phyloP scores from a whole-genome alignment of 257 asterid species.

The Ajuga chamaepitys region DNA sequence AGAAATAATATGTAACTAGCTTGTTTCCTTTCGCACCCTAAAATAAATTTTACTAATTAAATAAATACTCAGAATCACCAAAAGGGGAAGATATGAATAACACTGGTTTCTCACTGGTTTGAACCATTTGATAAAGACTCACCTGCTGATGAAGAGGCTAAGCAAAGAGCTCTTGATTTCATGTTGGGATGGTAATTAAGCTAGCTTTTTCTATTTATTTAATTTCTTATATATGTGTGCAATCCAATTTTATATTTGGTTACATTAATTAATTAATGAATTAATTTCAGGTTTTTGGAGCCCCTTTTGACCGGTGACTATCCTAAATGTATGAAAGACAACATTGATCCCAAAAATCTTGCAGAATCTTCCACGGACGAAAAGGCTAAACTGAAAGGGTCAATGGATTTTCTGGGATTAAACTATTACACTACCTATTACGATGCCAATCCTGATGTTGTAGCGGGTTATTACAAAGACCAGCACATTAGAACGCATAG shows the following conservation, averaged over 20 bases:
- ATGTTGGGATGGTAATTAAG: conserved; percentile 18
- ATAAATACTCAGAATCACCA: background rate
- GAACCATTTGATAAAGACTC: background rate
- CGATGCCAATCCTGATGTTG: background rate
- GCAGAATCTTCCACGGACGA: background rate
- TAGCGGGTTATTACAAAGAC: background rate
- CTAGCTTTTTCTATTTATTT: no score
- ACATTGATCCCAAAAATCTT: background rate
- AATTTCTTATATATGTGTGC: no score
- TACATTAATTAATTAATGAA: no score
- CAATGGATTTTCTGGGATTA: conserved; percentile 26
- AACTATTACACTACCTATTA: conserved; percentile 26
- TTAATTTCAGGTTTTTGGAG: conserved; percentile 8
- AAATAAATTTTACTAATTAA: no score
- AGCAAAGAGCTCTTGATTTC: conserved; percentile 23
- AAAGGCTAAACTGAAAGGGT: background rate
- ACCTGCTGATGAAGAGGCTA: background rate
- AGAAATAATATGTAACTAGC: no score
- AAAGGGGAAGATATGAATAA: conserved; percentile 12
- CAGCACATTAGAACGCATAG: no score
- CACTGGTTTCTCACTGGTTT: conserved; percentile 1
- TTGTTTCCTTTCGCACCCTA: no score
- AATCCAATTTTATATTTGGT: no score
- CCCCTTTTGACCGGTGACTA: conserved; percentile 22
- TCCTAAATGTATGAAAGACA: conserved; percentile 10